These are phyloP conservation scores for Auxenochlorella protothecoides DNA, from an alignment of 139 green algal genomes.

Conservation along the genomic window DNA sequence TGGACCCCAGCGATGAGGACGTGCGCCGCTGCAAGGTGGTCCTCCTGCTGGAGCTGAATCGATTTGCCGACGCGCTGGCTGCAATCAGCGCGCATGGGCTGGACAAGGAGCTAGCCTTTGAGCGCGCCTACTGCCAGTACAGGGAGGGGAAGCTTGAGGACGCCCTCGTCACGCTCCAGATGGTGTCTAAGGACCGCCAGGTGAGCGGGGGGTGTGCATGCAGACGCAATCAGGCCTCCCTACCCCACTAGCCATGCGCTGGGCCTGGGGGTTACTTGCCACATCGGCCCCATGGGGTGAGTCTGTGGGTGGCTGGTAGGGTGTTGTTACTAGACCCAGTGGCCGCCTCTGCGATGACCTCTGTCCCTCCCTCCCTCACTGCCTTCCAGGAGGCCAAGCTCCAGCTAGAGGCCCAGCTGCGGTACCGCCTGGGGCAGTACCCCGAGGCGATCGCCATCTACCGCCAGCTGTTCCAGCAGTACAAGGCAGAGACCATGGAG, in stretches of 20 bases:
- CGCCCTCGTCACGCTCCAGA: conserved; percentile 15
- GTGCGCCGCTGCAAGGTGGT: conserved; percentile 52
- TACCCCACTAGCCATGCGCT: neutral
- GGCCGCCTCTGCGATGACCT: neutral
- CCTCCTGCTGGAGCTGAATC: conserved; percentile 42
- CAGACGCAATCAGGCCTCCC: neutral
- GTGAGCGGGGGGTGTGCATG: conserved; percentile 16
- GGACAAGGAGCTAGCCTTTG: too few relatives aligned
- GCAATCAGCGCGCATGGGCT: too few relatives aligned
- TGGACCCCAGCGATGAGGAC: conserved; percentile 50
- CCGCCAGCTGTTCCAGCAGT: conserved; percentile 38
- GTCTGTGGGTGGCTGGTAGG: too few relatives aligned
- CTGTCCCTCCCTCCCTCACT: neutral
- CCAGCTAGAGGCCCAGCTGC: conserved; percentile 74
- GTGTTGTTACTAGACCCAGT: too few relatives aligned
- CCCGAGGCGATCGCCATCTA: conserved; percentile 45
- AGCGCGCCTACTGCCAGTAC: too few relatives aligned
- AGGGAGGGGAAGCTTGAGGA: conserved; percentile 34
- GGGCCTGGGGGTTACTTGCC: neutral
- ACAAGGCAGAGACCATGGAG: conserved; percentile 41
- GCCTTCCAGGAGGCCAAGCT: conserved; percentile 17
- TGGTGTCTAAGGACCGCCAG: conserved; percentile 20
- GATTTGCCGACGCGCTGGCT: too few relatives aligned
- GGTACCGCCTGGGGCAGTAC: conserved; percentile 59
- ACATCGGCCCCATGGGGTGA: too few relatives aligned